Base-by-base conservation (phyloP, 2,329 filamentous ascomycete species). In the Balansia obtecta region DNA sequence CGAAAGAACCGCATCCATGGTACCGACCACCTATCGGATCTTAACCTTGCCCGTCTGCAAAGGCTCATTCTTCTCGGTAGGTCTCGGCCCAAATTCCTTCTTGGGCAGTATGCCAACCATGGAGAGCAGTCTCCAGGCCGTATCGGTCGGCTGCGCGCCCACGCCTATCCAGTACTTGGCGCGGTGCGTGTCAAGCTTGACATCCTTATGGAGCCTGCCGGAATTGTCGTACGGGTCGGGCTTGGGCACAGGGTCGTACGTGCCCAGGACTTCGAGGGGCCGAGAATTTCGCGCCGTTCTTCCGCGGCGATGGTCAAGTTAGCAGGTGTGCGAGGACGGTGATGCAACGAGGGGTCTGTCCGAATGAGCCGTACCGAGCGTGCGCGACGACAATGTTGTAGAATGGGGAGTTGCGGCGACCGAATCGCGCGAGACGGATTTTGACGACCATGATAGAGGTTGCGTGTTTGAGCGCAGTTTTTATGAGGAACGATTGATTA, bases 381-480 rank as follows among this genome's bases (percentile, higher is more conserved):
- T 97, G 91, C 15, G 89, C 80, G 56, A 98, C 87, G 57, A 97
- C 88, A 56, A 98, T 96, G 72, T 98, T 98, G 77, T 95, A 98
- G 61, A 96, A 85, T 2, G 93, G 91, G n/a, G 80, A 67, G 65
- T 95, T 90, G 57, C 79, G 82, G 67, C 85, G 88, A 65, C 90
- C 89, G 67, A 97, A 95, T 67, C 93, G 90, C 60, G 93, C 87
- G 60, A 98, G 82, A 53, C 93, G 85, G 68, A 98, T 93, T 67
- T 86, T 86, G 62, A 98, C 77, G 55, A 97, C 91, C 93, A 98
- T 95, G 59, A 42, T 50, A 51, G 53, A 42, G 50, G 32, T 4
- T 40, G 16, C 16, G 33, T n/a, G n/a, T 5, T 20, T 20, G 10
- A 13, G 27, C 16, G 41, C 34, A 34, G 30, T n/a, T 20, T 22